Percentiles rank a stretch among this genome's conserved stretches.
These are phyloP conservation scores for Ogataea hybrid DNA, from an alignment of 1,139 yeast genomes.

Conservation along the genomic window DNA sequence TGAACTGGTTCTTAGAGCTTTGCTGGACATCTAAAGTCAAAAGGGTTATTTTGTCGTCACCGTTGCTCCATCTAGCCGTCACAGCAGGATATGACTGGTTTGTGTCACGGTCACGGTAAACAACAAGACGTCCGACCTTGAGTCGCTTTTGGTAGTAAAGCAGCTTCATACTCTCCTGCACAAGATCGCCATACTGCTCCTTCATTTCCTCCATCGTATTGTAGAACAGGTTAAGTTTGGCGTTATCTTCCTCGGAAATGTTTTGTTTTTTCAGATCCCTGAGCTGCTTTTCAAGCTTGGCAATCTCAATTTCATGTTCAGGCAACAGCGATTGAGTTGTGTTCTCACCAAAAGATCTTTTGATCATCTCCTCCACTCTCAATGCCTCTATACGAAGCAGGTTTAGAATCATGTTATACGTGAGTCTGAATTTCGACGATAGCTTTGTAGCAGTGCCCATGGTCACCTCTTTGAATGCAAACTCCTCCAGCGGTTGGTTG, in stretches of 20 bases:
- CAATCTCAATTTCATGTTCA: constrained; percentile 72
- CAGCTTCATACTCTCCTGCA: constrained; percentile 46
- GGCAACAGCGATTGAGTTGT: constrained; percentile 83
- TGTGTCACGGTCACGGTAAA: constrained; percentile 46
- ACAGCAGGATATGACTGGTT: constrained; percentile 44
- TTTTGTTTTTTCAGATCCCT: constrained; percentile 35
- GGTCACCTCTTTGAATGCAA: constrained; percentile 68
- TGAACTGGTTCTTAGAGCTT: constrained; percentile 14
- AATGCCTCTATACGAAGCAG: constrained; percentile 89
- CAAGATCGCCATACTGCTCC: constrained; percentile 42
- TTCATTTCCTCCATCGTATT: constrained; percentile 46
- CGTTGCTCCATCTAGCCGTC: constrained; percentile 22
- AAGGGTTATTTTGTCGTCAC: constrained; percentile 16
- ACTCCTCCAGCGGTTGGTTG: constrained; percentile 58
- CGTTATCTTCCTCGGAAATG: constrained; percentile 38
- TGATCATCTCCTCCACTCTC: constrained; percentile 95
- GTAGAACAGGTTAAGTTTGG: constrained; percentile 45
- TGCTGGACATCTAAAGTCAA: constrained; percentile 14
- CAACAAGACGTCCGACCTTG: constrained; percentile 57
- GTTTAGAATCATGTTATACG: constrained; percentile 94
- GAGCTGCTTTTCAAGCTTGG: constrained; percentile 49
- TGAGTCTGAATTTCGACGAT: constrained; percentile 86
- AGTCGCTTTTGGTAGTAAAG: constrained; percentile 49
- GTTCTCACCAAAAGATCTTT: constrained; percentile 92
- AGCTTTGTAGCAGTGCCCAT: constrained; percentile 88